A percentile compares a stretch with the other conserved stretches of the same genome.
phyloP scores from a whole-genome alignment of 192 early-diverging fungal species.

The Paraglomus occultum region DNA sequence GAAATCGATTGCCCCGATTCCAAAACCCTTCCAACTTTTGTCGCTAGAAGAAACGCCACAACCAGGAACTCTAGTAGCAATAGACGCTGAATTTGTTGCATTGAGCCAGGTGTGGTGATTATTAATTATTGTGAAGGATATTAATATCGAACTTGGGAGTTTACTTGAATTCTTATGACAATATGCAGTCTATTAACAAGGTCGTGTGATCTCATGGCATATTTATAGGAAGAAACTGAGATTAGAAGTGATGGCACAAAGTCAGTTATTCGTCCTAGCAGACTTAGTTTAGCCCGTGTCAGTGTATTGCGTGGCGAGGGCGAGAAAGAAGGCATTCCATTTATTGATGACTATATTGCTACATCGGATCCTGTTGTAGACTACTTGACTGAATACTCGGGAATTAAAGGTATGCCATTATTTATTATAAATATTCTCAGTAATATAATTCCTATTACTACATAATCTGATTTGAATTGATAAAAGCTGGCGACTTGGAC shows the following conservation, averaged over 20 bases:
- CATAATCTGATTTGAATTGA: background rate
- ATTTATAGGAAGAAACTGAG: conserved; percentile 73
- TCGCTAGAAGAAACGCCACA: conserved; percentile 60
- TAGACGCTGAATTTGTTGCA: conserved; percentile 97
- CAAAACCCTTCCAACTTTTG: conserved; percentile 50
- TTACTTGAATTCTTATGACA: background rate
- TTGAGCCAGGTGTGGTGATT: conserved; percentile 50
- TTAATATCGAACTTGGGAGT: no score
- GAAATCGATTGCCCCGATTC: conserved; percentile 48
- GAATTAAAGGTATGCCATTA: conserved; percentile 69
- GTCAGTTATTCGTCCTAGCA: conserved; percentile 74
- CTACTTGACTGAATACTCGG: conserved; percentile 91
- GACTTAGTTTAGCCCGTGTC: conserved; percentile 83
- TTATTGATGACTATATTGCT: conserved; percentile 96
- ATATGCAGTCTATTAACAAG: no score
- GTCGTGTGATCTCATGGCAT: background rate
- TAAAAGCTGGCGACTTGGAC: conserved; percentile 78
- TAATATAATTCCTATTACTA: background rate
- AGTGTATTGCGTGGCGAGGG: conserved; percentile 84
- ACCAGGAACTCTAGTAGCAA: conserved; percentile 68
- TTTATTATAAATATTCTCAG: conserved; percentile 4
- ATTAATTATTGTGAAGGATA: background rate
- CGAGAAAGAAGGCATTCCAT: conserved; percentile 69
- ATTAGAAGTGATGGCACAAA: conserved; percentile 91
- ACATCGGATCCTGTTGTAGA: conserved; percentile 84